These are phyloP conservation scores for Porcisia deanei DNA, from an alignment of 208 protist species.

Conservation along the genomic window DNA sequence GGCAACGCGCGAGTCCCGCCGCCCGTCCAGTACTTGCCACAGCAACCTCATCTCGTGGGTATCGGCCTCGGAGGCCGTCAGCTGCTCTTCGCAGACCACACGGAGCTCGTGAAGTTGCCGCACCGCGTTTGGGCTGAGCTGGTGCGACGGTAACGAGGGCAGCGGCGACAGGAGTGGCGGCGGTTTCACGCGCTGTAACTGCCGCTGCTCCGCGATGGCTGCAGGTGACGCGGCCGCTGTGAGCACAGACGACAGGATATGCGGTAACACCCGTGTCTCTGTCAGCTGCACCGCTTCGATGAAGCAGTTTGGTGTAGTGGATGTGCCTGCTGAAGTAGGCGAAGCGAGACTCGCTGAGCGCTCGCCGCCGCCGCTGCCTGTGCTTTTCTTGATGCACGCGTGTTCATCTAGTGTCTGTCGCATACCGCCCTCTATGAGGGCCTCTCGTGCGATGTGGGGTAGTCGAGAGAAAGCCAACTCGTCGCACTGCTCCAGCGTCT, in stretches of 20 bases:
- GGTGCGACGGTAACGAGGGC: not conserved
- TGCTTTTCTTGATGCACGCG: not conserved
- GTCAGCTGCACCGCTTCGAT: not conserved
- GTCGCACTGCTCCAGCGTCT: constrained; percentile 23
- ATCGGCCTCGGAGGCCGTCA: not conserved
- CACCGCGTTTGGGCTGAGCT: constrained; percentile 19
- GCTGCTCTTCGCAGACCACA: constrained; percentile 3
- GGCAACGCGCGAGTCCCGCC: constrained; percentile 12
- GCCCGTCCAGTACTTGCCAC: constrained; percentile 20
- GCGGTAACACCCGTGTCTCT: not conserved
- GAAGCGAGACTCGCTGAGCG: not conserved
- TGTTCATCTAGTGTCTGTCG: not conserved
- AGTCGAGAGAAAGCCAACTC: constrained; percentile 13
- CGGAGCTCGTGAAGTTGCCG: constrained; percentile 18
- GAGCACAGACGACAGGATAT: not conserved
- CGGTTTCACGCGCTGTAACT: not conserved
- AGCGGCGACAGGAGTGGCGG: not conserved
- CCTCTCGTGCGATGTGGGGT: constrained; percentile 19
- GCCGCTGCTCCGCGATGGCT: not conserved
- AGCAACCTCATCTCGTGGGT: constrained; percentile 16
- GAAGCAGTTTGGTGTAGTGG: not conserved
- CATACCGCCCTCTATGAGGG: not conserved
- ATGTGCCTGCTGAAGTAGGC: not conserved
- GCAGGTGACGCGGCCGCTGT: not conserved
- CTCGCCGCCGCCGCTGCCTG: not conserved